phyloP scores from a whole-genome alignment of 495 filamentous ascomycete genomes.

The Talaromyces nanjingensis region DNA sequence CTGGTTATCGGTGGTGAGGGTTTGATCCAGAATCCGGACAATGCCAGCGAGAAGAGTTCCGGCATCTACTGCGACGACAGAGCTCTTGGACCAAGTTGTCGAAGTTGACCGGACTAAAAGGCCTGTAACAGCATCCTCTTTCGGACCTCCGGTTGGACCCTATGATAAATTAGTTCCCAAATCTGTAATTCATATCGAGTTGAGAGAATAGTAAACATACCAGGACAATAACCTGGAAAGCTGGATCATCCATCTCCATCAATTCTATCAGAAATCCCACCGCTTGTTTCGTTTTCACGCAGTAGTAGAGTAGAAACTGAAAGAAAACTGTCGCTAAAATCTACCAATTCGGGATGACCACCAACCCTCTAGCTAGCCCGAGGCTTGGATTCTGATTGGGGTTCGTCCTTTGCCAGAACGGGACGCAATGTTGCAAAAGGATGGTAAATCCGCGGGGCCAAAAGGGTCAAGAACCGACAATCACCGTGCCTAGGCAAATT shows the following conservation, averaged over 20 bases:
- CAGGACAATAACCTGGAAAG: conserved; percentile 73
- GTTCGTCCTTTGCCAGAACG: neutral
- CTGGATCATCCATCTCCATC: conserved; percentile 25
- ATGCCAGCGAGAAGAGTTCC: conserved; percentile 86
- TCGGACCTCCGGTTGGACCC: conserved; percentile 87
- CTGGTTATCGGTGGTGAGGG: conserved; percentile 29
- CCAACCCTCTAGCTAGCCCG: neutral
- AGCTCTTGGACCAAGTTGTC: conserved; percentile 71
- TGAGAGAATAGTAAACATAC: conserved; percentile 44
- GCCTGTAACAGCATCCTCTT: conserved; percentile 82
- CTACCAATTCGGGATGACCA: neutral
- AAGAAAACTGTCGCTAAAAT: neutral
- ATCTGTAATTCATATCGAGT: neutral
- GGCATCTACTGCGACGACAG: conserved; percentile 83
- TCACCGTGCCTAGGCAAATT: neutral
- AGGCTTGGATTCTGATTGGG: neutral
- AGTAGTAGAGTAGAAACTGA: neutral
- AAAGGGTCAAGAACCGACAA: neutral
- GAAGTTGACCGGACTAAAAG: conserved; percentile 76
- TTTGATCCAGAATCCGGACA: conserved; percentile 57
- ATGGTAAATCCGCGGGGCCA: neutral
- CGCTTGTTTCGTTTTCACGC: neutral
- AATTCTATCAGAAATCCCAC: neutral
- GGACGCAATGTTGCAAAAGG: neutral
- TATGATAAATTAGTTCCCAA: conserved; percentile 23